A percentile compares a stretch with the other conserved stretches of the same genome.
These are phyloP conservation scores for Glaciozyma martinii DNA, from an alignment of 768 basidiomycete genomes.

Conservation along the genomic window DNA sequence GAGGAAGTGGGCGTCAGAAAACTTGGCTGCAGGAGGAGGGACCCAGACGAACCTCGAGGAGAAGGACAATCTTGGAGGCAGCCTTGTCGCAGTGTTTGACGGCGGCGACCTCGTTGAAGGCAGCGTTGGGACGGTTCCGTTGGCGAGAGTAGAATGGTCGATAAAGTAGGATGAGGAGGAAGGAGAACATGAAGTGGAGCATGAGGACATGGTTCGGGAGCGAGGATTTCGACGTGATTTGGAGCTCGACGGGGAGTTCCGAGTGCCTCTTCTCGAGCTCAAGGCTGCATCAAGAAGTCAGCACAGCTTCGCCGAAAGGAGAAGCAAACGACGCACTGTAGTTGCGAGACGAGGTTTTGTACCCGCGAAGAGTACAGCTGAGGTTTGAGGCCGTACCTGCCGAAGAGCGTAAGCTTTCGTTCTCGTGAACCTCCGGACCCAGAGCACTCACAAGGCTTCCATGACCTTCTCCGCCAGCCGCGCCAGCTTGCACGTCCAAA, in stretches of 20 bases:
- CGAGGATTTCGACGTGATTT: slow-evolving; percentile 11
- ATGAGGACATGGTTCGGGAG: slow-evolving; percentile 45
- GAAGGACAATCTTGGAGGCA: slow-evolving; percentile 49
- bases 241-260: neutral
- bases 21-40: too few species aligned
- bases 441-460: slow-evolving; percentile 6
- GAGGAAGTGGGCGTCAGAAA: too few species aligned
- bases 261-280: slow-evolving; percentile 15
- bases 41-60: slow-evolving; percentile 39
- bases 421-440: too few species aligned
- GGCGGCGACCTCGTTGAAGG: slow-evolving; percentile 23
- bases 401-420: neutral
- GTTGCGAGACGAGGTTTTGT: slow-evolving; percentile 5
- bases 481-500: slow-evolving; percentile 13
- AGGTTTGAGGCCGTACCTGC: slow-evolving; percentile 1
- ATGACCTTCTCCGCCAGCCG: slow-evolving; percentile 18
- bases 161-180: slow-evolving; percentile 55
- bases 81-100: slow-evolving; percentile 49
- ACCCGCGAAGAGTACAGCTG: neutral
- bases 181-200: slow-evolving; percentile 54
- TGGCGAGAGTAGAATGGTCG: slow-evolving; percentile 45
- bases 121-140: neutral
- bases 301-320: neutral
- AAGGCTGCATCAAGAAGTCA: neutral
- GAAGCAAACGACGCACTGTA: slow-evolving; percentile 4